Conservation (phyloP, 2,329 filamentous ascomycete genomes). For the Ustulina deusta region DNA sequence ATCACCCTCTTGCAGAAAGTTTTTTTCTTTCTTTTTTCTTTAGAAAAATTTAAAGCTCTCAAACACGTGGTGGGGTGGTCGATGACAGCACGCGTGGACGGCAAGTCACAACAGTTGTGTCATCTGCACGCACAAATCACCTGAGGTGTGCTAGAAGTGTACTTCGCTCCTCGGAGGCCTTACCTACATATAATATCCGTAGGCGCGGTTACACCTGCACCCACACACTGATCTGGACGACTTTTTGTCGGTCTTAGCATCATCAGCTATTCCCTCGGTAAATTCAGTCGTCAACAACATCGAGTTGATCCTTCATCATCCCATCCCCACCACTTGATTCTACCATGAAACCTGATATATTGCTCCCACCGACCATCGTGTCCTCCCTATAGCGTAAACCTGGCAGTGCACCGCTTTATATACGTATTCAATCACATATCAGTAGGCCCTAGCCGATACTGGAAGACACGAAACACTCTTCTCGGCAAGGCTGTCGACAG, state of each 20-base stretch:
- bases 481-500: neutral
- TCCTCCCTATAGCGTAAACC: constrained; percentile 12
- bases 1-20: neutral
- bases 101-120: neutral
- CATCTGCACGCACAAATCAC: constrained; percentile 8
- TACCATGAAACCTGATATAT: neutral
- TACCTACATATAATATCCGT: neutral
- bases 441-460: neutral
- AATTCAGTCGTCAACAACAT: constrained; percentile 13
- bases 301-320: neutral
- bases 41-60: neutral
- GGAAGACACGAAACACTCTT: neutral
- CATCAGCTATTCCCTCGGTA: constrained; percentile 10
- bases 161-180: neutral
- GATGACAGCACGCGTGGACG: neutral
- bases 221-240: neutral
- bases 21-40: no score
- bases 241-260: neutral
- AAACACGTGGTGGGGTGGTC: neutral
- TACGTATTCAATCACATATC: constrained; percentile 1
- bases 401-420: constrained; percentile 18
- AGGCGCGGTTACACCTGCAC: neutral
- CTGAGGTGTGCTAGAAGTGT: neutral
- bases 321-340: neutral
- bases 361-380: neutral